phyloP scores from a whole-genome alignment of 2,329 filamentous ascomycete species.

The Tolypocladium tundrense region DNA sequence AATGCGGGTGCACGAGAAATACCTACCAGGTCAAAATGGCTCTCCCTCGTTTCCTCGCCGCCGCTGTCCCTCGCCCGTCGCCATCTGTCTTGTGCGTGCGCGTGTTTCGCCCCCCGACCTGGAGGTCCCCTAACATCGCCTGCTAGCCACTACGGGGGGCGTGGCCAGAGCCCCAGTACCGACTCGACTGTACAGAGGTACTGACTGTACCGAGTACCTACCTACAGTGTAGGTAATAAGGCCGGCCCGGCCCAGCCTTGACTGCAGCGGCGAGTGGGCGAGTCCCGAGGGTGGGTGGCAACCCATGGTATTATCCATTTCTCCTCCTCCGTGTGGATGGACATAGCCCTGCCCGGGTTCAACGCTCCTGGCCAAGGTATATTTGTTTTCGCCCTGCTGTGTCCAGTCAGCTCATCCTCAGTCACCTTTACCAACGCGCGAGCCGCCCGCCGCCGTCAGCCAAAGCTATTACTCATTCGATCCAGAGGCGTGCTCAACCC shows the following conservation, averaged over 20 bases:
- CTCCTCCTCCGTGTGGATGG: not conserved
- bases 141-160: not conserved
- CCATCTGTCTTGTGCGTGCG: not conserved
- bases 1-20: constrained; percentile 3
- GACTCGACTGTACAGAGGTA: not conserved
- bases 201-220: not conserved
- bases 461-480: not conserved
- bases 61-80: not conserved
- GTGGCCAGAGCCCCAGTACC: not conserved
- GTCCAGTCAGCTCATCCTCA: not conserved
- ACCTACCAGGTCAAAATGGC: constrained; percentile 1
- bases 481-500: not conserved
- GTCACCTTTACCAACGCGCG: not conserved
- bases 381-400: not conserved
- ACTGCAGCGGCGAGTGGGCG: not conserved
- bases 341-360: not conserved
- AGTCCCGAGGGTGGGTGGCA: not conserved
- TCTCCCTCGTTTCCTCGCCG: not conserved
- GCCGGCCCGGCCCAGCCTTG: not conserved
- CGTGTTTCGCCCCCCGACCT: not conserved
- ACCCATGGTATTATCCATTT: not conserved
- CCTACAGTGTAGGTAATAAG: not conserved
- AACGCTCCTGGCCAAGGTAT: not conserved
- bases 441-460: not conserved
- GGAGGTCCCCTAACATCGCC: not conserved